phyloP scores from a whole-genome alignment of 2,329 filamentous ascomycete species.

The Chrysoporthe cubensis region DNA sequence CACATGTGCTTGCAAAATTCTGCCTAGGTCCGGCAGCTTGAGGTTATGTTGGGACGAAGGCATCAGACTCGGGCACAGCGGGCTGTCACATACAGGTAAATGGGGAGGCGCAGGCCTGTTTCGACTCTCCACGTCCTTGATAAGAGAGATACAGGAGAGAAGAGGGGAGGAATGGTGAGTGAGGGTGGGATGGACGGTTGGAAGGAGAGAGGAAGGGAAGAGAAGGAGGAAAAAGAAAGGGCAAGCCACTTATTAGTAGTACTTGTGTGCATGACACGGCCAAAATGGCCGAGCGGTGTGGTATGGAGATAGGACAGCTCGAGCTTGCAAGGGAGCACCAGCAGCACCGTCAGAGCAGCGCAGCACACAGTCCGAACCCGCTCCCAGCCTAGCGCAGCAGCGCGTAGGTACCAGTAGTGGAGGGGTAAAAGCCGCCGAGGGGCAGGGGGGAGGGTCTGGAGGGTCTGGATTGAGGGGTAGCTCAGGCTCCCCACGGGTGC shows the following conservation, averaged over 20 bases:
- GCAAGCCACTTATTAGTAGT: slow-evolving; percentile 22
- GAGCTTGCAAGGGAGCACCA: slow-evolving; percentile 15
- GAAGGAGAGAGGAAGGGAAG: slow-evolving; percentile 12
- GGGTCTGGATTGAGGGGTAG: slow-evolving; percentile 18
- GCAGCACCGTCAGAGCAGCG: not conserved
- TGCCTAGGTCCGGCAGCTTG: not conserved
- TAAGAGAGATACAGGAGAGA: slow-evolving; percentile 27
- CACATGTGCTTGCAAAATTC: not conserved
- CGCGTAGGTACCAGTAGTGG: not conserved
- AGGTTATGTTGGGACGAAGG: not conserved
- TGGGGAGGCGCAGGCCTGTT: slow-evolving; percentile 6
- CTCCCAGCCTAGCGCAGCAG: not conserved
- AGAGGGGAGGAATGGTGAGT: slow-evolving; percentile 23
- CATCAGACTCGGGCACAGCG: not conserved
- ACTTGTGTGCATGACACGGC: slow-evolving; percentile 11
- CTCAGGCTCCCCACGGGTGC: slow-evolving; percentile 11
- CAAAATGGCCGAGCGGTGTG: slow-evolving; percentile 21
- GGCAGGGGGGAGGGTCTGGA: slow-evolving; percentile 2
- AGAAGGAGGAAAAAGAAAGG: slow-evolving; percentile 14
- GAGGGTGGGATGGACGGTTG: slow-evolving; percentile 19
- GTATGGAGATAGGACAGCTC: slow-evolving; percentile 13
- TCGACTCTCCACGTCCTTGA: slow-evolving; percentile 26
- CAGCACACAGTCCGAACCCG: slow-evolving; percentile 6
- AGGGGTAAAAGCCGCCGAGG: slow-evolving; percentile 15
- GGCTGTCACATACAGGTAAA: slow-evolving; percentile 13